phyloP scores from a whole-genome alignment of 768 basidiomycete species.

The Lyophyllum decastes region DNA sequence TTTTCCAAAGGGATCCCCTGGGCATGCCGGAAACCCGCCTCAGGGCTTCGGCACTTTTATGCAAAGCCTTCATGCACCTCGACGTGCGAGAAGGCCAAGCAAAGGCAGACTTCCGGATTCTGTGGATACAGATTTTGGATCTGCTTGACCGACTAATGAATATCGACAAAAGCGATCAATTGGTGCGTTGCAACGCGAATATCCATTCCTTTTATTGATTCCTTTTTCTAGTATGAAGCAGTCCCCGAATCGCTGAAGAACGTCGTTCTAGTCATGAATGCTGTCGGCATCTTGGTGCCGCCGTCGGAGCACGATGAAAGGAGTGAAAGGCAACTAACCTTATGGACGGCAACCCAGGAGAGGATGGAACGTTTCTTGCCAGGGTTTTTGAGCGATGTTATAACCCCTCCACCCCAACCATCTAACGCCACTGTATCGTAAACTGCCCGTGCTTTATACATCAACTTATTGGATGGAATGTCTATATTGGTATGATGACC shows the following conservation, averaged over 20 bases:
- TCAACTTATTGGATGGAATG: neutral
- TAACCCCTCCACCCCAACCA: constrained; percentile 38
- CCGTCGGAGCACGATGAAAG: constrained; percentile 47
- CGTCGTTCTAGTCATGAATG: constrained; percentile 94
- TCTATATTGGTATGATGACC: too few species aligned
- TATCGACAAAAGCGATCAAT: constrained; percentile 78
- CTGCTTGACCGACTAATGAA: constrained; percentile 88
- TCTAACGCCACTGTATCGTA: constrained; percentile 4
- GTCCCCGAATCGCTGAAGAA: constrained; percentile 97
- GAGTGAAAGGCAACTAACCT: constrained; percentile 59
- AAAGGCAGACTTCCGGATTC: constrained; percentile 62
- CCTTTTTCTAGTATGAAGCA: constrained; percentile 76
- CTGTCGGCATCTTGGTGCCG: constrained; percentile 80
- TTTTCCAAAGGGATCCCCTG: constrained; percentile 73
- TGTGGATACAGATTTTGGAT: constrained; percentile 92
- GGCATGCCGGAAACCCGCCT: constrained; percentile 92
- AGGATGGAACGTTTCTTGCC: constrained; percentile 91
- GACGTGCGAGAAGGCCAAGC: constrained; percentile 69
- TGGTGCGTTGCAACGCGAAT: constrained; percentile 54
- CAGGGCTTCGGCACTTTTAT: constrained; percentile 84
- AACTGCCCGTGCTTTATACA: neutral
- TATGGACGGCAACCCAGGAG: constrained; percentile 87
- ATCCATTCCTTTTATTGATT: neutral
- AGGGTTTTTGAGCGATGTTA: constrained; percentile 77
- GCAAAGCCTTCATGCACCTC: constrained; percentile 95